Conservation (phyloP, 345 rosid genomes). For the Populus simonii region DNA sequence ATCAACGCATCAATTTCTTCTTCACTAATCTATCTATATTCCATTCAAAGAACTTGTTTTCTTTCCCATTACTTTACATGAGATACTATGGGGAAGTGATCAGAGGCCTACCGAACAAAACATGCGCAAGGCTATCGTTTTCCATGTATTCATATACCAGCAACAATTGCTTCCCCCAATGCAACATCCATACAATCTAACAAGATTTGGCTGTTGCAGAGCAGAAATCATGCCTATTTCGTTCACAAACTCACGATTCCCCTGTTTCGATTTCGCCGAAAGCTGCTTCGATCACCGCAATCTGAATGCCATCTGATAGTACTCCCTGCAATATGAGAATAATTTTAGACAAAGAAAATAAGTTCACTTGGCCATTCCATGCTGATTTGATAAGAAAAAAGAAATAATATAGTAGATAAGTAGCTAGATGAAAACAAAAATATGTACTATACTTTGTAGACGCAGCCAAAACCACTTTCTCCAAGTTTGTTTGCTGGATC, state of each 20-base stretch:
- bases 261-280: constrained; percentile 52
- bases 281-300: constrained; percentile 47
- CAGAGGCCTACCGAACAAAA: constrained; percentile 35
- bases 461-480: constrained; percentile 27
- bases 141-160: neutral
- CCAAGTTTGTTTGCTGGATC: no score
- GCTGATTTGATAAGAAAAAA: neutral
- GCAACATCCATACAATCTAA: no score
- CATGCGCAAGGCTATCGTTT: constrained; percentile 51
- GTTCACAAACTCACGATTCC: constrained; percentile 52
- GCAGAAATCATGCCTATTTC: constrained; percentile 9
- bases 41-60: neutral
- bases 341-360: no score
- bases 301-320: constrained; percentile 4
- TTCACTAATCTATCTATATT: no score
- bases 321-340: no score
- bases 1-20: no score
- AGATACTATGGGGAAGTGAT: no score
- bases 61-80: no score
- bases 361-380: no score
- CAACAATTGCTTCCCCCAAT: no score
- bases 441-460: constrained; percentile 39
- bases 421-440: no score
- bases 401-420: neutral
- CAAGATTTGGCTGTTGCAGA: no score